A percentile compares a stretch with the other conserved stretches of the same genome.
These are phyloP conservation scores for Stromatinia cepivora DNA, from an alignment of 2,329 filamentous ascomycete genomes.

Conservation along the genomic window DNA sequence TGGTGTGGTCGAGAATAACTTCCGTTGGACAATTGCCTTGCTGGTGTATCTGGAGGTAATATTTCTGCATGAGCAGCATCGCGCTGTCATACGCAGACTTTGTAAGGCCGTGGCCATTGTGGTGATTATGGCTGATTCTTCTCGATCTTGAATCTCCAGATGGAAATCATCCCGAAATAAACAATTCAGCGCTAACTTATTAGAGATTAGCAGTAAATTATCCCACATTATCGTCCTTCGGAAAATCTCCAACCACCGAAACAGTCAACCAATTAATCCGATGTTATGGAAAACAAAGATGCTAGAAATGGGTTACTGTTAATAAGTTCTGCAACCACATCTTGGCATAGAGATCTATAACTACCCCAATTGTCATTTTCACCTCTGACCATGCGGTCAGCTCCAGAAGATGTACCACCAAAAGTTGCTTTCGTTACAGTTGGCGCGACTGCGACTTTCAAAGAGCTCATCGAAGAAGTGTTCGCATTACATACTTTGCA, in stretches of 20 bases:
- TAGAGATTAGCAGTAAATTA: neutral
- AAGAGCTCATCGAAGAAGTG: constrained; percentile 65
- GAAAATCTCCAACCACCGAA: neutral
- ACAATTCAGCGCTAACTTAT: constrained; percentile 12
- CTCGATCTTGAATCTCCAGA: constrained; percentile 7
- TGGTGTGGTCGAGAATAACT: constrained; percentile 34
- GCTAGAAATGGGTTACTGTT: neutral
- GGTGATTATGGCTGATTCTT: constrained; percentile 20
- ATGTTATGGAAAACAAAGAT: neutral
- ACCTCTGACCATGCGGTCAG: neutral
- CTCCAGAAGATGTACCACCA: neutral
- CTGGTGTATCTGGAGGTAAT: constrained; percentile 25
- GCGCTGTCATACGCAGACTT: constrained; percentile 36
- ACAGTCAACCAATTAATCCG: constrained; percentile 1
- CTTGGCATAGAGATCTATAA: neutral
- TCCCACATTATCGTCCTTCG: constrained; percentile 15
- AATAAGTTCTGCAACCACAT: neutral
- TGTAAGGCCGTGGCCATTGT: constrained; percentile 40
- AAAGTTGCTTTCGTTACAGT: constrained; percentile 77
- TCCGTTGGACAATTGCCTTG: constrained; percentile 31
- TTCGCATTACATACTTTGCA: constrained; percentile 63
- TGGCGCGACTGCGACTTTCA: constrained; percentile 86
- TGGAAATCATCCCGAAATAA: constrained; percentile 15
- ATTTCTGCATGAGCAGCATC: constrained; percentile 33
- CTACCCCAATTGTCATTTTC: neutral